Conservation (phyloP, 805 yeast species). For the Yarrowia sp. region DNA sequence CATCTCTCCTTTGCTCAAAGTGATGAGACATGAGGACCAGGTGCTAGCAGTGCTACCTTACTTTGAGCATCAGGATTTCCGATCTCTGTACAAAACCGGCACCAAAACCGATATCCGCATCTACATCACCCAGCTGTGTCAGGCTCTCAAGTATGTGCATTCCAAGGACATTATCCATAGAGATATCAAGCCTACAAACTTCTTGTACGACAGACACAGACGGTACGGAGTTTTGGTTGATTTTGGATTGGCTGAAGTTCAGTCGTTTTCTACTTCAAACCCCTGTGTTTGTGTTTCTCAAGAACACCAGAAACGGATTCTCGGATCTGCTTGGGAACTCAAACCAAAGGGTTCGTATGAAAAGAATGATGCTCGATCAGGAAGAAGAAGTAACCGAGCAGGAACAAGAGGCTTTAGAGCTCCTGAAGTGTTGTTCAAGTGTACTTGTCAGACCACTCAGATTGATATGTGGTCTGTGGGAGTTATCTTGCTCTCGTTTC, state of each 20-base stretch:
- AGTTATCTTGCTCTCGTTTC: conserved; percentile 73
- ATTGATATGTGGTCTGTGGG: conserved; percentile 94
- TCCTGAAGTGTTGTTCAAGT: conserved; percentile 85
- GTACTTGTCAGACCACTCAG: conserved; percentile 76
- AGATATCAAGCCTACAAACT: conserved; percentile 85
- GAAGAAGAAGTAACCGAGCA: conserved; percentile 93
- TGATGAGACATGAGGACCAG: conserved; percentile 83
- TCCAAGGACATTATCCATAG: conserved; percentile 78
- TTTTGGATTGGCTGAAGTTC: conserved; percentile 85
- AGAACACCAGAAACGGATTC: conserved; percentile 16
- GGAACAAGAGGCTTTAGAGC: conserved; percentile 96
- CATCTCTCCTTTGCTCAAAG: conserved; percentile 88
- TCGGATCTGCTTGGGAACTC: conserved; percentile 29
- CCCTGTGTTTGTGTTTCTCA: conserved; percentile 30
- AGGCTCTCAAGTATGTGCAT: conserved; percentile 75
- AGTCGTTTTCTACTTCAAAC: conserved; percentile 31
- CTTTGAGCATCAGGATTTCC: conserved; percentile 85
- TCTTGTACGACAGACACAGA: conserved; percentile 62
- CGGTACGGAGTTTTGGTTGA: conserved; percentile 82
- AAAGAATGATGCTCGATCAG: conserved; percentile 82
- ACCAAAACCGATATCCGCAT: conserved; percentile 75
- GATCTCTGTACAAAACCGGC: conserved; percentile 75
- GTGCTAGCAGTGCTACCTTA: conserved; percentile 90
- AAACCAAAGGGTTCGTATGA: conserved; percentile 62
- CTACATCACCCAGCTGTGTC: conserved; percentile 76